Evolutionary conservation across 805 yeast species (phyloP), one percentile per base, ranked within the genome.

Genomic region (Cyberlindnera bimundalis): DNA sequence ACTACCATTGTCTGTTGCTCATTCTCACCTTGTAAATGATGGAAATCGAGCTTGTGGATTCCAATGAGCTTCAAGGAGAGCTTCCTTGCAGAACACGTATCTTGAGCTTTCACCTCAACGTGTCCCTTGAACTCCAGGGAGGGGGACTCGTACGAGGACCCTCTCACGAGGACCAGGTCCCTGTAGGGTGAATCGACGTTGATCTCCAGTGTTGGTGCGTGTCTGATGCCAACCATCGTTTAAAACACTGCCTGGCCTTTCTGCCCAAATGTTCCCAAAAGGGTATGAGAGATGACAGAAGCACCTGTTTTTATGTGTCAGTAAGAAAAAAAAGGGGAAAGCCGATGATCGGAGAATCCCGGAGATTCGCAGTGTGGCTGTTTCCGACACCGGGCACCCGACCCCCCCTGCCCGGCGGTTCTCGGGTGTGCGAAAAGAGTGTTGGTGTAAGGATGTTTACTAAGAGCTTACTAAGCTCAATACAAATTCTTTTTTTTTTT

Each of bases 121-220:
- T 74, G 75, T 2, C 98, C 99, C 0, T 77, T 62, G 25, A 91
- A 61, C 12, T 81, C 68, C 2, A 75, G 80, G 2, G 93, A 79
- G 0, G 86, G 75, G 0, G 95, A 87, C 42, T 84, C 93, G 31
- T 74, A 71, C 13, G 81, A 80, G 2, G 82, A 62, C 4, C 96
- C 97, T 41, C 82, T 76, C 27, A 91, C 65, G 1, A 90, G 71
- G 2, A 90, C 61, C 17, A 87, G 81, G 58, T 89, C 88, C 29
- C 61, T 57, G 42, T 64, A 60, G 0, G 64, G 59, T 2, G 70
- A 56, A 25, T 61, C 60, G 5, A 68, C 38, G 10, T 16, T 13
- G 29, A 42, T 37, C 9, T 33, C 36, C 6, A 42, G 21, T 14
- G 21, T 3, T 2, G 45, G 45, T 9, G 40, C 10, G 37, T 41